These are phyloP conservation scores for Ambrosia trifida DNA, from an alignment of 129 eudicot species.

Conservation along the genomic window DNA sequence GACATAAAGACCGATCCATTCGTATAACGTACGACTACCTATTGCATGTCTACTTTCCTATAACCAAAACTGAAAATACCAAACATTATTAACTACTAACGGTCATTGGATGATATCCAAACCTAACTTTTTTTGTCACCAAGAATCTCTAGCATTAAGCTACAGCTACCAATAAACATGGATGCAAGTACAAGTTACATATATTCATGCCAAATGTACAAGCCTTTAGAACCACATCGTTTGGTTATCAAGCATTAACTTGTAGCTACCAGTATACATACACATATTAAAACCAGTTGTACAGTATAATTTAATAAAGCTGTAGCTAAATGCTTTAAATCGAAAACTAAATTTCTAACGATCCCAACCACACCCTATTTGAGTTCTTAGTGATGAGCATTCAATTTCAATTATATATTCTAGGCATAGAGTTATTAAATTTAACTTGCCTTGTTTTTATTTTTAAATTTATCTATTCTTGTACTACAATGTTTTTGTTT, in stretches of 20 bases:
- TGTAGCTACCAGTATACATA: constrained; percentile 30
- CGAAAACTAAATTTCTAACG: constrained; percentile 46
- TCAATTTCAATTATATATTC: constrained; percentile 33
- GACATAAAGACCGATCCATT: background rate
- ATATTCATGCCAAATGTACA: constrained; percentile 18
- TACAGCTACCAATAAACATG: constrained; percentile 16
- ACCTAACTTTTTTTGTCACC: constrained; percentile 33
- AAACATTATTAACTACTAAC: constrained; percentile 16
- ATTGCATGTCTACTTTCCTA: background rate
- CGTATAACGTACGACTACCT: background rate
- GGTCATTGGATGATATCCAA: constrained; percentile 7
- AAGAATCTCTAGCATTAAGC: constrained; percentile 11
- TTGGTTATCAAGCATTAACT: constrained; percentile 28
- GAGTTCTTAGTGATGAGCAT: constrained; percentile 25
- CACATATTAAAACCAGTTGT: constrained; percentile 7
- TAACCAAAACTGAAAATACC: background rate
- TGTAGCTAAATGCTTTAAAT: constrained; percentile 51
- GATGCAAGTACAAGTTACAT: constrained; percentile 9
- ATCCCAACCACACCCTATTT: constrained; percentile 54
- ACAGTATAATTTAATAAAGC: constrained; percentile 26
- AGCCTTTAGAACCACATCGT: constrained; percentile 5
- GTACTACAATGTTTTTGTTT: background rate
- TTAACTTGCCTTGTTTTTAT: constrained; percentile 20
- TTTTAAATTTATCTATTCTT: constrained; percentile 5
- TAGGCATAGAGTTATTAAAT: constrained; percentile 16